Base-by-base conservation (phyloP, 192 early-diverging fungal genomes). In the Entophlyctis luteolus region DNA sequence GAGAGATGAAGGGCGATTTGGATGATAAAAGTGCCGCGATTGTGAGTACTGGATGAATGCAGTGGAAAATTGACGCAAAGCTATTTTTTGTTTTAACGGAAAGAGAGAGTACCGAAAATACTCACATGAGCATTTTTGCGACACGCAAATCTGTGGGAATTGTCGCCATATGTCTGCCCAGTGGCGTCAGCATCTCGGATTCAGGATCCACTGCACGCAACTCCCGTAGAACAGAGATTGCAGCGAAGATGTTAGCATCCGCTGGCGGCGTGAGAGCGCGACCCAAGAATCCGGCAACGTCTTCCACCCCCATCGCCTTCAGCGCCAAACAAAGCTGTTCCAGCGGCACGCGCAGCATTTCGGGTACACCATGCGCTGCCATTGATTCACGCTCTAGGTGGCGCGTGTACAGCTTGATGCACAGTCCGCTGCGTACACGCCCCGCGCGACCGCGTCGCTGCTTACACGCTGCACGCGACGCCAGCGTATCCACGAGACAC, bases 371-470 rank as follows among this genome's bases (percentile, higher is more conserved):
- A n/a, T 88, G 79, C 0, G 60, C 54, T 23, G 74, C 68, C 32
- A 83, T 79, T 81, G 62, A 32, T 6, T 25, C 54, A 29, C 60
- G 14, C 54, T 78, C 76, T 22, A 77, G 62, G 6, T 36, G n/a
- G 25, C 57, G 67, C 5, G 71, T 62, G 47, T 69, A 81, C 0
- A 81, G 74, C 56, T 78, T 77, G 48, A 52, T 94, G 66, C 92
- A 94, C 0, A 85, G 62, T 25, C 95, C 95, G 22, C 81, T 78
- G 42, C 84, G 81, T 4, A 89, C 85, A 54, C 95, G 83, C 3
- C 95, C 95, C 3, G 95, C 95, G 59, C 93, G 86, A 14, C 93
- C 95, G 36, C 87, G 80, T 10, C 95, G 78, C 59, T 92, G 90
- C 28, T 80, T 80, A 22, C 79, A 87, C 2, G 76, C 68, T 6